Base-by-base conservation (phyloP, 805 yeast species). In the Metschnikowia anglica region DNA sequence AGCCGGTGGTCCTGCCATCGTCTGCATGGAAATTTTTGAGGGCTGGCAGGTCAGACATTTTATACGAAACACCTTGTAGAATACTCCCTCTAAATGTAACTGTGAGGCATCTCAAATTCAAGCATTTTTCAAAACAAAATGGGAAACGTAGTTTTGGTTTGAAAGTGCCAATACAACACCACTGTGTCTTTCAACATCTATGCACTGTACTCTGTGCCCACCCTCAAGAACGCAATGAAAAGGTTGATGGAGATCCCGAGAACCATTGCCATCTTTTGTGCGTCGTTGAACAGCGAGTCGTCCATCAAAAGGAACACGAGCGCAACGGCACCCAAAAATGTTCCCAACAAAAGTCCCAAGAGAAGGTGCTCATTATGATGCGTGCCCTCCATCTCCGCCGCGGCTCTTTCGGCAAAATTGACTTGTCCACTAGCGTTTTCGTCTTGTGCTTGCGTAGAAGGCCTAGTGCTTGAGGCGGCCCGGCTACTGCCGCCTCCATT, bases 171-270 rank as follows among this genome's bases (percentile, higher is more conserved):
- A n/a, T n/a, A n/a, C n/a, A n/a, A 23, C 10, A 7, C 25, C 10
- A 10, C 25, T 23, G 7, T 19, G 8, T 7, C 11, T n/a, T 23
- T 15, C 13, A 8, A 5, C 24, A 12, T 13, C 24, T 23, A 43
- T 6, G 46, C 42, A 16, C 46, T 38, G 18, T 46, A 46, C 11
- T 37, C 37, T 10, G 47, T 31, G 37, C 53, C 46, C 8, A 67
- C 69, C 46, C 83, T 68, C 24, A 80, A 61, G 23, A 84, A 54
- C 3, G 88, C 88, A 61, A 85, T 80, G 20, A 81, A 66, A 30
- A 85, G 68, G 61, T 89, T 89, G 41, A 84, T 70, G 31, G 79
- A 61, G 3, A 85, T 67, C 0, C 97, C 96, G 2, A 82, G 83
- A 36, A 83, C 61, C 8, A 89, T 73, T 2, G 91, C 81, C 80